Conservation (phyloP, 2,329 filamentous ascomycete genomes). For the Xylariaceae sp. region DNA sequence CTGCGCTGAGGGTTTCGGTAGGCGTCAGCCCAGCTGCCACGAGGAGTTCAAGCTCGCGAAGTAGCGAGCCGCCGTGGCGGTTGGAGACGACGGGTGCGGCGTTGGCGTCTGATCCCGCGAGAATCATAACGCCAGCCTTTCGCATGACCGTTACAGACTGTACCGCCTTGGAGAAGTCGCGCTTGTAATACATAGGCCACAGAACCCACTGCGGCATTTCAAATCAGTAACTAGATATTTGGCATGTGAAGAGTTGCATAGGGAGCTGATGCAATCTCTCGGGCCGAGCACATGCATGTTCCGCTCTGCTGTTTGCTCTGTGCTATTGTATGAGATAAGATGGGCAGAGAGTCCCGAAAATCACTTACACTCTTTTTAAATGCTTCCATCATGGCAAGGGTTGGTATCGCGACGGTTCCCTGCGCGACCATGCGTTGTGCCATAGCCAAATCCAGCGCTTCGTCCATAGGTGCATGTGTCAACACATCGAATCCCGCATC, state of each 20-base stretch:
- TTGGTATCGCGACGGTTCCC: constrained; percentile 26
- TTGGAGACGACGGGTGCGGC: constrained; percentile 4
- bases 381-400: constrained; percentile 23
- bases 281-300: too few relatives aligned
- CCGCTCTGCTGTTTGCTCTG: too few relatives aligned
- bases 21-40: constrained; percentile 24
- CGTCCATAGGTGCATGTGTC: constrained; percentile 28
- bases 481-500: constrained; percentile 27
- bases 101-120: constrained; percentile 29
- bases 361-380: constrained; percentile 17
- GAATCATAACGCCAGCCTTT: constrained; percentile 28
- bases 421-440: constrained; percentile 16
- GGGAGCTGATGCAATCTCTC: too few relatives aligned
- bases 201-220: too few relatives aligned
- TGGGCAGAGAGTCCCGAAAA: too few relatives aligned
- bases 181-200: constrained; percentile 14
- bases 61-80: constrained; percentile 17
- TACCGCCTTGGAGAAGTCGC: constrained; percentile 22
- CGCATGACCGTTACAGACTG: constrained; percentile 24
- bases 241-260: too few relatives aligned
- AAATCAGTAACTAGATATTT: too few relatives aligned
- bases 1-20: constrained; percentile 22
- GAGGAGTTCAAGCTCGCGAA: constrained; percentile 27
- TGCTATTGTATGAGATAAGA: too few relatives aligned
- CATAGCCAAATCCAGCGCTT: constrained; percentile 19